Base-by-base conservation (phyloP, 371 early-diverging fungal species). In the Dipsacomyces acuminosporus region DNA sequence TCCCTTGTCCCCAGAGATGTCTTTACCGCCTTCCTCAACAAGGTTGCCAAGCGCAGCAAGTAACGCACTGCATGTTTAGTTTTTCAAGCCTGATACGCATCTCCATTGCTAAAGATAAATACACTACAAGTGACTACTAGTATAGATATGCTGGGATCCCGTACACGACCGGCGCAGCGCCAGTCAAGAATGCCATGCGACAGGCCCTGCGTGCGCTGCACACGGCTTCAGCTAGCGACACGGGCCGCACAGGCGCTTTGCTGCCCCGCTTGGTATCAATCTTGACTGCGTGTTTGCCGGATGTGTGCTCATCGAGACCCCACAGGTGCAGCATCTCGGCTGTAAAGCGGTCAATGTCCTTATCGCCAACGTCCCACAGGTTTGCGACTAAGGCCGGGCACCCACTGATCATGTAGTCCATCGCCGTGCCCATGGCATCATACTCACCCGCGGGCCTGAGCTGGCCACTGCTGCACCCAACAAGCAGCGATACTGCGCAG, bases 301-400 rank as follows among this genome's bases (percentile, higher is more conserved):
- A 42, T 19, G 78, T 62, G 33, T 41, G 19, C 14, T 14, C 36
- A 15, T 38, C 45, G 30, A 96, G 48, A 0, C 90, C 91, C 88
- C 93, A 94, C 9, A 69, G 45, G 1, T 61, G 56, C 48, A 96
- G 73, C 74, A 91, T 54, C 2, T 76, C 70, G 25, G 78, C 77
- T 17, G 87, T 86, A 53, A 91, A 85, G n/a, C 83, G 76, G 65
- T 99, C 99, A 40, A 99, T 86, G 70, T 99, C 99, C 64, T 85
- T 81, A 75, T 99, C 99, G 1, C 99, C 99, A 8, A 99, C 97
- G 76, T 99, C 99, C 99, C 99, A 99, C 15, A 99, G 78, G 59
- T 94, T 96, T 18, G 91, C 98, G 0, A 98, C 85, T 0, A 98
- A 75, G 2, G 91, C 80, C 5, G 89, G 90, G 55, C 93, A 62